phyloP scores from a whole-genome alignment of 202 grass and related monocot genomes.

The Setaria italica region DNA sequence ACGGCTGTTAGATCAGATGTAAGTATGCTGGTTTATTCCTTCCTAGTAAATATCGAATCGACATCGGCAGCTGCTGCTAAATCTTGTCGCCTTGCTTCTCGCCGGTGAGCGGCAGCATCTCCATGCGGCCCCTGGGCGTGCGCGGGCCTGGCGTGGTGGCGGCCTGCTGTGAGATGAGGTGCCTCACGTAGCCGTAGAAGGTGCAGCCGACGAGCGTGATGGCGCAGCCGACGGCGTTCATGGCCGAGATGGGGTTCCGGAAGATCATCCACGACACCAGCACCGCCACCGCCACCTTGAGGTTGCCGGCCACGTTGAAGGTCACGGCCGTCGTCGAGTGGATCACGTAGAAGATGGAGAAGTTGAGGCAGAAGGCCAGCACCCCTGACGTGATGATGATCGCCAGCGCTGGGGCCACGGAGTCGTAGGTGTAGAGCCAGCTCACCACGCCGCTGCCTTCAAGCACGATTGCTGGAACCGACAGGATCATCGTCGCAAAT shows the following conservation, averaged over 20 bases:
- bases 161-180: slow-evolving; percentile 71
- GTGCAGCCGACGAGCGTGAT: slow-evolving; percentile 86
- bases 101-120: slow-evolving; percentile 81
- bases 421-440: slow-evolving; percentile 71
- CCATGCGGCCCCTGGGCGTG: slow-evolving; percentile 64
- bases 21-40: slow-evolving; percentile 12
- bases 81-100: slow-evolving; percentile 81
- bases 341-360: slow-evolving; percentile 88
- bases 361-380: slow-evolving; percentile 80
- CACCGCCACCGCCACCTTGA: slow-evolving; percentile 89
- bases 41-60: not conserved
- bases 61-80: slow-evolving; percentile 15
- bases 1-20: slow-evolving; percentile 6
- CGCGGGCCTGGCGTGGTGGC: slow-evolving; percentile 40
- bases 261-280: slow-evolving; percentile 94
- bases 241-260: slow-evolving; percentile 84
- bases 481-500: slow-evolving; percentile 78
- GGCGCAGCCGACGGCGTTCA: slow-evolving; percentile 84
- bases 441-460: slow-evolving; percentile 64
- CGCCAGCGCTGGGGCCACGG: slow-evolving; percentile 49
- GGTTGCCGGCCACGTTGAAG: slow-evolving; percentile 84
- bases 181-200: slow-evolving; percentile 92
- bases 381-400: slow-evolving; percentile 72
- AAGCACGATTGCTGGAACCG: slow-evolving; percentile 56
- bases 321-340: slow-evolving; percentile 80